phyloP scores from a whole-genome alignment of 2,329 filamentous ascomycete genomes.

The Pleoardoris graminearum region DNA sequence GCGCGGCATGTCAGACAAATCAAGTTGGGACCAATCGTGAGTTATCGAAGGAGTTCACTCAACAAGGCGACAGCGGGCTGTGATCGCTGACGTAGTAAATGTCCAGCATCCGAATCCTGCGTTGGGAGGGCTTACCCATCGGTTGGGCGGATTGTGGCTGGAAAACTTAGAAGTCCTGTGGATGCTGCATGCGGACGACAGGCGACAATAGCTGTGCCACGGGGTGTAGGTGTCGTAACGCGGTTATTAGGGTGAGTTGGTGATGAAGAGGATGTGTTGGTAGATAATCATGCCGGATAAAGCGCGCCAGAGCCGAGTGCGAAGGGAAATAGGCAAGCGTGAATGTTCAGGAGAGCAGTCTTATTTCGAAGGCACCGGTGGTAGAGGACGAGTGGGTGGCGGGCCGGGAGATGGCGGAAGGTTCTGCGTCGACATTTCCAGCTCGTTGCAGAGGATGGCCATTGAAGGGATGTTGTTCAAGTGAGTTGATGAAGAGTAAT shows the following conservation, averaged over 20 bases:
- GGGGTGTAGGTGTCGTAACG: slow-evolving; percentile 19
- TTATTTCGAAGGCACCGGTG: slow-evolving; percentile 52
- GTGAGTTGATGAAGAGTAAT: slow-evolving; percentile 11
- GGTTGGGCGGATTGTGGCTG: slow-evolving; percentile 18
- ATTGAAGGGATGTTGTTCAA: slow-evolving; percentile 32
- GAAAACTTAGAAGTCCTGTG: slow-evolving; percentile 28
- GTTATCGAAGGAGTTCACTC: slow-evolving; percentile 20
- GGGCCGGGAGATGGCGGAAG: slow-evolving; percentile 54
- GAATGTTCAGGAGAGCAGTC: slow-evolving; percentile 6
- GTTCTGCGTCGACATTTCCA: slow-evolving; percentile 45
- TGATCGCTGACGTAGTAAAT: slow-evolving; percentile 11
- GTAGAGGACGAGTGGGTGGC: slow-evolving; percentile 53
- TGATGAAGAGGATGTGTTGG: slow-evolving; percentile 19
- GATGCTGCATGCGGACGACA: slow-evolving; percentile 29
- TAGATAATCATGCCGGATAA: slow-evolving; percentile 24
- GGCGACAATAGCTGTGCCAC: slow-evolving; percentile 14
- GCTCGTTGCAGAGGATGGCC: slow-evolving; percentile 44
- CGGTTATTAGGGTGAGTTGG: slow-evolving; percentile 23
- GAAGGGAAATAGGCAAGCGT: slow-evolving; percentile 23
- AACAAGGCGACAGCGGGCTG: slow-evolving; percentile 18
- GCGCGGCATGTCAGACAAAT: slow-evolving; percentile 23
- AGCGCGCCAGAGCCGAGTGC: slow-evolving; percentile 32
- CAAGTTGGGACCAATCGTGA: slow-evolving; percentile 12
- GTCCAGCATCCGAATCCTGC: slow-evolving; percentile 21
- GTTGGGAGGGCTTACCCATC: slow-evolving; percentile 22